These are phyloP conservation scores for Amborella trichopoda DNA, from an alignment of 164 flowering plant genomes.

Conservation along the genomic window DNA sequence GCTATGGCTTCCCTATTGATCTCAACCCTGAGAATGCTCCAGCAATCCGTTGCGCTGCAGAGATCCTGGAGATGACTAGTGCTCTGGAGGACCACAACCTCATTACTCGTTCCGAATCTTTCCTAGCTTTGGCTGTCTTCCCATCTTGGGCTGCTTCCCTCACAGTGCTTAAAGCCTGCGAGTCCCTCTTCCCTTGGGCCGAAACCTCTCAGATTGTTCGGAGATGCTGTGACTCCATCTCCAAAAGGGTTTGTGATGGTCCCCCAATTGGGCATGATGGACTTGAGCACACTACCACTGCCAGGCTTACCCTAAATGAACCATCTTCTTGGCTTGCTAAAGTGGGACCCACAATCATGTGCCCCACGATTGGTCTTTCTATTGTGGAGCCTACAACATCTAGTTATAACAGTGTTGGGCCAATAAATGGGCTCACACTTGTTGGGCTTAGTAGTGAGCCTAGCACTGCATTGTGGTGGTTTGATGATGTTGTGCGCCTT, in stretches of 20 bases:
- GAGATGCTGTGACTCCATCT: conserved; percentile 72
- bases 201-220: conserved; percentile 77
- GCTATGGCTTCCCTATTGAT: conserved; percentile 62
- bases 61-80: conserved; percentile 79
- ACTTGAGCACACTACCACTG: conserved; percentile 10
- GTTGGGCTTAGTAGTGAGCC: no score
- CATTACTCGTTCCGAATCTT: conserved; percentile 70
- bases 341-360: no score
- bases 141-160: conserved; percentile 78
- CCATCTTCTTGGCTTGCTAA: no score
- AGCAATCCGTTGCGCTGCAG: conserved; percentile 74
- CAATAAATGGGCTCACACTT: no score
- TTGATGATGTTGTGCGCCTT: conserved; percentile 40
- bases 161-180: conserved; percentile 55
- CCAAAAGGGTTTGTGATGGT: conserved; percentile 38
- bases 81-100: conserved; percentile 75
- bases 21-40: conserved; percentile 46
- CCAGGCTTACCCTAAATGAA: no score
- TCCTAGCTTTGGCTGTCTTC: conserved; percentile 58
- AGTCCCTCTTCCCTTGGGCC: conserved; percentile 79
- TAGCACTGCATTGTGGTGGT: conserved; percentile 44
- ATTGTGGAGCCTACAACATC: no score
- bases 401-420: no score
- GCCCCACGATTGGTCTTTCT: no score
- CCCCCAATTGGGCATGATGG: neutral